Evolutionary conservation across 2,329 filamentous ascomycete genomes (phyloP).

Genomic region (Ceratocystis albifundus): DNA sequence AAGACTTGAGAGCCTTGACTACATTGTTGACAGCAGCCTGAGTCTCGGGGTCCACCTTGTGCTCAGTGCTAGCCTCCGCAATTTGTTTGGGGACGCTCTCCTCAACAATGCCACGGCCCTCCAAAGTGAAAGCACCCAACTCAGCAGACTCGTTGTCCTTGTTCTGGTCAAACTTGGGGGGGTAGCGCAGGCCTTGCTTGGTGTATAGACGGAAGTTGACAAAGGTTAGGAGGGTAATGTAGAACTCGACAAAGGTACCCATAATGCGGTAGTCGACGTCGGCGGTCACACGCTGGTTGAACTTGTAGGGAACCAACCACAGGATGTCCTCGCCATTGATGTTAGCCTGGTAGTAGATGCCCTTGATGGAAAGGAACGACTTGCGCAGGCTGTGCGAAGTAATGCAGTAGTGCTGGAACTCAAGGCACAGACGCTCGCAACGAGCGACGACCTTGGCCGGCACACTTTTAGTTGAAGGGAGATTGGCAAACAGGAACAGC

Average conservation of each 20-base stretch:
- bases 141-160: slow-evolving; percentile 87
- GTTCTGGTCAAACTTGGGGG: slow-evolving; percentile 77
- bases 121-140: slow-evolving; percentile 79
- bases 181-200: slow-evolving; percentile 81
- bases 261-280: slow-evolving; percentile 98
- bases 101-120: slow-evolving; percentile 42
- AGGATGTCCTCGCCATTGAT: slow-evolving; percentile 94
- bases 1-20: slow-evolving; percentile 53
- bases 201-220: slow-evolving; percentile 95
- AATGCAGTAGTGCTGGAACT: slow-evolving; percentile 98
- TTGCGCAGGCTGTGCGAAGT: slow-evolving; percentile 82
- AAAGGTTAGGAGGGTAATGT: slow-evolving; percentile 90
- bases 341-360: slow-evolving; percentile 97
- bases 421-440: slow-evolving; percentile 83
- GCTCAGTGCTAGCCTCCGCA: slow-evolving; percentile 35
- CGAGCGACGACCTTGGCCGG: slow-evolving; percentile 91
- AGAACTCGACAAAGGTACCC: slow-evolving; percentile 98
- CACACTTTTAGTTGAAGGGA: slow-evolving; percentile 79
- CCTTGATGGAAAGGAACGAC: slow-evolving; percentile 96
- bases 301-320: slow-evolving; percentile 95
- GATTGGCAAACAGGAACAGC: slow-evolving; percentile 93
- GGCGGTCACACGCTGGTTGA: slow-evolving; percentile 85
- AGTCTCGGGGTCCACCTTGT: slow-evolving; percentile 49
- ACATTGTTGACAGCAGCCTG: slow-evolving; percentile 59
- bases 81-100: slow-evolving; percentile 32